These are phyloP conservation scores for Aureobasidium sp. DNA, from an alignment of 2,329 filamentous ascomycete species.

Conservation along the genomic window DNA sequence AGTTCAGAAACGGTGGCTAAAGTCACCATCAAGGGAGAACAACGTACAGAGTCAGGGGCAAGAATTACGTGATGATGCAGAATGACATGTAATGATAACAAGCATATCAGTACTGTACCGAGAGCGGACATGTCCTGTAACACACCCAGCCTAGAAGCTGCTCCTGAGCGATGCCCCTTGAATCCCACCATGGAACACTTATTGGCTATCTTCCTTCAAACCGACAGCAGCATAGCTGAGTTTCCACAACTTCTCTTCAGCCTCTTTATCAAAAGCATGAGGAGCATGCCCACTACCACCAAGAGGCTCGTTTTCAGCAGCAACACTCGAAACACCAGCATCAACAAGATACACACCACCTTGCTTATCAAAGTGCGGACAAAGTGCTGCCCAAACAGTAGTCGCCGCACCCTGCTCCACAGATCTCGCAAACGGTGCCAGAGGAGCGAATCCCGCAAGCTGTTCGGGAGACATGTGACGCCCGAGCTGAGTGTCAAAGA, in stretches of 20 bases:
- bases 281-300: background rate
- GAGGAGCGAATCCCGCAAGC: background rate
- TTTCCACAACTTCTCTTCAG: background rate
- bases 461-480: constrained; percentile 11
- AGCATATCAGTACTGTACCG: too few species aligned
- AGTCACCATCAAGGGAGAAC: too few species aligned
- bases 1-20: too few species aligned
- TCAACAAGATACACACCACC: constrained; percentile 42
- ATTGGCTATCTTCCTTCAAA: constrained; percentile 14
- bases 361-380: constrained; percentile 35
- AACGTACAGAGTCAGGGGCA: too few species aligned
- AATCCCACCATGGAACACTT: too few species aligned
- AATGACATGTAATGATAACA: too few species aligned
- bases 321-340: constrained; percentile 28
- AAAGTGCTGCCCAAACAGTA: constrained; percentile 38
- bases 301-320: constrained; percentile 20
- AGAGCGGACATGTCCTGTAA: too few species aligned
- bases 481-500: constrained; percentile 20
- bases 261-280: background rate
- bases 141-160: too few species aligned
- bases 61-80: too few species aligned
- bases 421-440: constrained; percentile 6
- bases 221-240: constrained; percentile 27
- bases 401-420: constrained; percentile 44
- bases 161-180: too few species aligned